Evolutionary conservation across 2,329 filamentous ascomycete species (phyloP).

Genomic region (Xylaria digitata): DNA sequence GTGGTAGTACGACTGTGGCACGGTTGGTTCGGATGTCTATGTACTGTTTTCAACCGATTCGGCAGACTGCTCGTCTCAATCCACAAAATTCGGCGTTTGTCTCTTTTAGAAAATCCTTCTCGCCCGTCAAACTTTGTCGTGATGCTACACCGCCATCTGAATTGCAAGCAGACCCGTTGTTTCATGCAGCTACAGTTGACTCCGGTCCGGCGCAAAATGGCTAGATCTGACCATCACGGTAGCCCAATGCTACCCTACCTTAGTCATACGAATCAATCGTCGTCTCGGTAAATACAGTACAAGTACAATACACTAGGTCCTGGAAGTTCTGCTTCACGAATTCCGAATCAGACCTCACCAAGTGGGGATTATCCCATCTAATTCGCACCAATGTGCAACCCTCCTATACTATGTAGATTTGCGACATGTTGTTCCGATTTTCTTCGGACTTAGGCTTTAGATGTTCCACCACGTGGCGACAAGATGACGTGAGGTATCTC

Average conservation of each 20-base stretch:
- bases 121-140: constrained; percentile 15
- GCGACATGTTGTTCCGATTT: constrained; percentile 12
- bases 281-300: constrained; percentile 10
- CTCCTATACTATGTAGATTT: not conserved
- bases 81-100: constrained; percentile 9
- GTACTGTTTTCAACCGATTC: constrained; percentile 21
- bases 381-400: constrained; percentile 19
- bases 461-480: constrained; percentile 32
- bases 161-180: constrained; percentile 31
- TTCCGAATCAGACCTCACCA: constrained; percentile 11
- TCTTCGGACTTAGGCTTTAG: constrained; percentile 17
- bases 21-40: constrained; percentile 9
- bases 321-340: constrained; percentile 7
- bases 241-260: constrained; percentile 38
- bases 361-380: constrained; percentile 13
- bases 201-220: constrained; percentile 35
- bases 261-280: constrained; percentile 27
- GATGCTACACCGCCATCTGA: constrained; percentile 38
- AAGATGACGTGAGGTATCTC: constrained; percentile 20
- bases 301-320: constrained; percentile 1
- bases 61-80: constrained; percentile 25
- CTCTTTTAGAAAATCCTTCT: not conserved
- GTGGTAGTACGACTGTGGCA: constrained; percentile 23
- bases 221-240: constrained; percentile 35
- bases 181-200: constrained; percentile 35